Evolutionary conservation across 2,329 filamentous ascomycete species (phyloP), one percentile per base, ranked within the genome.

Genomic region (Pseudogymnoascus sp.): DNA sequence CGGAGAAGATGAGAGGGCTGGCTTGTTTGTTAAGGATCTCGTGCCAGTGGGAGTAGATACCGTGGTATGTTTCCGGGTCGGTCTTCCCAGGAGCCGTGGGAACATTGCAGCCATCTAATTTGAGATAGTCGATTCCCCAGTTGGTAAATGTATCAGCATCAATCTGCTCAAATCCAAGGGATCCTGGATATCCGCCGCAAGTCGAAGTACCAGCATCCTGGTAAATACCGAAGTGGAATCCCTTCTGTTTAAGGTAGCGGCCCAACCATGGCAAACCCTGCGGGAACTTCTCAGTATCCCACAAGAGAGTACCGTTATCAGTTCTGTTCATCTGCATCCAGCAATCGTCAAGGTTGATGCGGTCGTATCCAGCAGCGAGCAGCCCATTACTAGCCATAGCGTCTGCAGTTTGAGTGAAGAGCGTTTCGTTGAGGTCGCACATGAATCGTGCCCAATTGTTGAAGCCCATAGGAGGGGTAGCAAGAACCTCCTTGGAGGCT

Each of bases 321-420:
- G 67, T 65, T 64, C 81, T 74, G 2, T 79, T 73, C 78, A 79
- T 5, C 13, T 66, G 66, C 21, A 67, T 77, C 80, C 79, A 87
- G 72, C 83, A 86, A 69, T 87, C 85, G 67, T 87, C 83, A 62
- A 83, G 78, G 62, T 82, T 82, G 64, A 84, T 77, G 61, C 84
- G 82, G 18, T 76, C 69, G 67, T 84, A 84, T 3, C 81, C 81
- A 74, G 72, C 71, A 15, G 69, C 70, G 1, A 74, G 71, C 3
- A 80, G 72, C 13, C 78, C 78, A 4, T 69, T 76, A 8, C 69
- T 67, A 3, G 69, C 63, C 75, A 80, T 78, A 29, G 75, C 70
- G 40, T 78, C 72, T 9, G 77, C 77, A 0, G 77, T 79, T 5
- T 75, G 68, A 3, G 72, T 73, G 62, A 80, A 79, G 5, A 80